Percentiles rank a stretch among this genome's conserved stretches.
These are phyloP conservation scores for Starmera pachycereana DNA, from an alignment of 805 yeast species.

Conservation along the genomic window DNA sequence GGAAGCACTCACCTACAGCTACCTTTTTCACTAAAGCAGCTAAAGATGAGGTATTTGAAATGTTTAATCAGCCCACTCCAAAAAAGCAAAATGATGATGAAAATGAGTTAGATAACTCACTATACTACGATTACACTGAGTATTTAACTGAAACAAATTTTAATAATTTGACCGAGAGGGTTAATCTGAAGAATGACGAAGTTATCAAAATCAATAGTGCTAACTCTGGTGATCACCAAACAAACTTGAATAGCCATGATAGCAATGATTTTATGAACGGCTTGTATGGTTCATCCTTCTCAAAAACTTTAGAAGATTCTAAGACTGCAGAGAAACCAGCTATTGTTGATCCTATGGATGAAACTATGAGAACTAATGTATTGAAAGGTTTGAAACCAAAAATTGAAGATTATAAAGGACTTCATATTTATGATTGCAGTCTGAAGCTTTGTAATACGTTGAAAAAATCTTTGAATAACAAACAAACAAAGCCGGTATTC, in stretches of 20 bases:
- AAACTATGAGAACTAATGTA: conserved; percentile 26
- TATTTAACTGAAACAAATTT: conserved; percentile 21
- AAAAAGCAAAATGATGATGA: conserved; percentile 12
- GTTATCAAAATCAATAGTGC: background rate
- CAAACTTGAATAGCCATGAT: conserved; percentile 1
- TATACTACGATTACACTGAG: conserved; percentile 25
- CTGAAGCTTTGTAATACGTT: conserved; percentile 25
- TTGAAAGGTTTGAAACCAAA: conserved; percentile 29
- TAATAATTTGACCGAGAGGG: conserved; percentile 26
- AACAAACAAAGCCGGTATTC: conserved; percentile 24
- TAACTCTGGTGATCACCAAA: conserved; percentile 8
- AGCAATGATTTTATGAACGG: background rate
- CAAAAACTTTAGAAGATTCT: no score
- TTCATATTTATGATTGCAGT: conserved; percentile 19
- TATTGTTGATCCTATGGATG: conserved; percentile 37
- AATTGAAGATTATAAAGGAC: conserved; percentile 21
- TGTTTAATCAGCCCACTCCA: conserved; percentile 54
- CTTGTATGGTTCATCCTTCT: conserved; percentile 13
- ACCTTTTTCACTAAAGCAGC: conserved; percentile 72
- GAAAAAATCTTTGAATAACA: conserved; percentile 25
- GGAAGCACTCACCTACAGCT: conserved; percentile 61
- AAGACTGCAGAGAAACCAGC: background rate
- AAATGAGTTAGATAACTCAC: conserved; percentile 9
- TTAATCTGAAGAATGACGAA: background rate
- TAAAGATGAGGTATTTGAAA: conserved; percentile 57